Base-by-base conservation (phyloP, 495 filamentous ascomycete genomes). In the Entonaema liquescens region DNA sequence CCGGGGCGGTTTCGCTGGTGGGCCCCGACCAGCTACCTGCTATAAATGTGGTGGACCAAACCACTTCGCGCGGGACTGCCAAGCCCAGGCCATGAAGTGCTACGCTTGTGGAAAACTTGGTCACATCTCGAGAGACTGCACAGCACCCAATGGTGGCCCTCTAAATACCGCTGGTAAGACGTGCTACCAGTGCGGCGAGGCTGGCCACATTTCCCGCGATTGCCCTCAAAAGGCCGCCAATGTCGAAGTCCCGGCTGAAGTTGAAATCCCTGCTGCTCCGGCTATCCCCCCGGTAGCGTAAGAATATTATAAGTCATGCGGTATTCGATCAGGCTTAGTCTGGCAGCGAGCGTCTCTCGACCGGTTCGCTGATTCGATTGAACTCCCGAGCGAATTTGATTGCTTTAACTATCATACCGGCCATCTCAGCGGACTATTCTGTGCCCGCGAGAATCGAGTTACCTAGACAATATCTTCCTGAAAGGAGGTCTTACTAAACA, bases 31-130 rank as follows among this genome's bases (percentile, higher is more conserved):
- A 55, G 92, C 96, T 21, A 98, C 94, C 59, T 99, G 96, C 89
- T 98, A 98, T 88, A 98, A 98, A 87, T 99, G 96, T 80, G 96
- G 96, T 74, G 95, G 95, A 12, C 96, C 95, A 53, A 99, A 99
- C 85, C 96, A 99, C 82, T 99, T 93, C 76, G 95, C 96, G 56
- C 92, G 96, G 67, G 96, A 99, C 79, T 99, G 96, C 86, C 96
- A 99, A 84, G 95, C 95, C 68, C 96, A 98, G 83, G 94, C 95
- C 60, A 97, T 97, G 94, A 99, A 99, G 83, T 99, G 96, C 88
- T 99, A 98, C 80, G 95, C 96, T 70, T 99, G 96, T 79, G 96
- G 96, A 78, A 99, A 99, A 83, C 88, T 97, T 56, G 95, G 95
- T 49, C 95, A 99, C 84, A 98, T 98, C 80, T 97, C 93, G 23